A percentile compares a stretch with the other conserved stretches of the same genome.
phyloP scores from a whole-genome alignment of 495 filamentous ascomycete genomes.

The Xylaria scruposa region DNA sequence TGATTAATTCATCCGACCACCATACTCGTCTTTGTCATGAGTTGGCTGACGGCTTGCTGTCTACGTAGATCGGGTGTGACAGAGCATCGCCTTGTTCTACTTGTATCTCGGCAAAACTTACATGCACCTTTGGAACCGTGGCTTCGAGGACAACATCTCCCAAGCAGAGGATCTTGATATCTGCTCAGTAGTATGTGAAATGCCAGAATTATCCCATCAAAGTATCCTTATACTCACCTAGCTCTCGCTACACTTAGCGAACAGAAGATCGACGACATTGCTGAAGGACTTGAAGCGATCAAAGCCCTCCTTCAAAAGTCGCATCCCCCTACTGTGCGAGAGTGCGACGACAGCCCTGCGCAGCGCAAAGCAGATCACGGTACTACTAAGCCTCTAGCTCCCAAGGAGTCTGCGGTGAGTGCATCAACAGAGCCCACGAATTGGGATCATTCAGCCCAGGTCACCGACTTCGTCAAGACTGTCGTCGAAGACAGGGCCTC shows the following conservation, averaged over 20 bases:
- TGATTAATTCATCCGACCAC: slow-evolving; percentile 13
- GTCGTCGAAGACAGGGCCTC: slow-evolving; percentile 25
- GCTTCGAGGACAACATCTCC: slow-evolving; percentile 26
- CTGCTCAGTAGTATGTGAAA: slow-evolving; percentile 40
- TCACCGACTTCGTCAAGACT: slow-evolving; percentile 34
- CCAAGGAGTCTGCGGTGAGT: background rate
- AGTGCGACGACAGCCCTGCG: background rate
- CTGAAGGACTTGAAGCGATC: slow-evolving; percentile 33
- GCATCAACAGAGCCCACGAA: slow-evolving; percentile 20
- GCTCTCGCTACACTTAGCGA: slow-evolving; percentile 27
- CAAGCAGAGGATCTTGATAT: slow-evolving; percentile 38
- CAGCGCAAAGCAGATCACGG: slow-evolving; percentile 1
- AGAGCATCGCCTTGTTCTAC: slow-evolving; percentile 37
- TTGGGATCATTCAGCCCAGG: slow-evolving; percentile 40
- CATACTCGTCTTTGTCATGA: background rate
- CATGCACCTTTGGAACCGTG: slow-evolving; percentile 37
- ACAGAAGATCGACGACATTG: slow-evolving; percentile 41
- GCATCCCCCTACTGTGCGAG: slow-evolving; percentile 29
- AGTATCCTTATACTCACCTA: background rate
- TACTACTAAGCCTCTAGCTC: slow-evolving; percentile 29
- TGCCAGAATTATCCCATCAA: background rate
- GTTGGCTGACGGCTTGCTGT: background rate
- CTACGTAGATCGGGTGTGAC: slow-evolving; percentile 35
- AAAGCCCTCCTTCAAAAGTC: slow-evolving; percentile 33
- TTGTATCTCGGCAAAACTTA: slow-evolving; percentile 34